A percentile compares a stretch with the other conserved stretches of the same genome.
phyloP scores from a whole-genome alignment of 768 basidiomycete genomes.

The Amyloporia xantha region DNA sequence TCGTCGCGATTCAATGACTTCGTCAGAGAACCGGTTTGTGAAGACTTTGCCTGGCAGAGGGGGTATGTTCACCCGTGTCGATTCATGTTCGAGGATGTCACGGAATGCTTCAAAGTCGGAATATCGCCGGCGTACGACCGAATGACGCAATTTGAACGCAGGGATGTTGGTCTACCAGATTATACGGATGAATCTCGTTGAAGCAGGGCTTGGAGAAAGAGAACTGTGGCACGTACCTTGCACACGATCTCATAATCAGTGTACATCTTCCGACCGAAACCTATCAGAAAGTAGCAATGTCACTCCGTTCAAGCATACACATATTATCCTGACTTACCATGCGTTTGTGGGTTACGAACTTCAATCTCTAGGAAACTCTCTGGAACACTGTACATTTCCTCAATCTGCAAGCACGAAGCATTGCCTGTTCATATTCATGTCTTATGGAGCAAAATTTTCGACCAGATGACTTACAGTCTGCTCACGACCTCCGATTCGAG shows the following conservation, averaged over 20 bases:
- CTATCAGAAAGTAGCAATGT: conserved; percentile 33
- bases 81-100: conserved; percentile 95
- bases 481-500: conserved; percentile 29
- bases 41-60: conserved; percentile 97
- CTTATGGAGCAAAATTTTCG: conserved; percentile 4
- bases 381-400: conserved; percentile 97
- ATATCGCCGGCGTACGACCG: conserved; percentile 56
- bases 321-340: conserved; percentile 48
- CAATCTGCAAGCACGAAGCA: conserved; percentile 49
- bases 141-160: conserved; percentile 86
- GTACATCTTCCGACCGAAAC: conserved; percentile 97
- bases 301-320: not conserved
- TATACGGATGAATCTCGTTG: not conserved
- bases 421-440: conserved; percentile 29
- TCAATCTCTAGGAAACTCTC: conserved; percentile 98
- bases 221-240: conserved; percentile 52
- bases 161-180: conserved; percentile 87
- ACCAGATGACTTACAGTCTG: conserved; percentile 28
- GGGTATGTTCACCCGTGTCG: conserved; percentile 95
- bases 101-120: conserved; percentile 84
- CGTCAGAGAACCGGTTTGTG: conserved; percentile 96
- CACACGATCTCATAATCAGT: conserved; percentile 99
- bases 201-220: not conserved
- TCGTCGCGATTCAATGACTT: conserved; percentile 87
- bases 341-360: conserved; percentile 93